Percentiles rank a stretch among this genome's conserved stretches.
These are phyloP conservation scores for Lagerstroemia fauriei DNA, from an alignment of 441 rosid species.

Conservation along the genomic window DNA sequence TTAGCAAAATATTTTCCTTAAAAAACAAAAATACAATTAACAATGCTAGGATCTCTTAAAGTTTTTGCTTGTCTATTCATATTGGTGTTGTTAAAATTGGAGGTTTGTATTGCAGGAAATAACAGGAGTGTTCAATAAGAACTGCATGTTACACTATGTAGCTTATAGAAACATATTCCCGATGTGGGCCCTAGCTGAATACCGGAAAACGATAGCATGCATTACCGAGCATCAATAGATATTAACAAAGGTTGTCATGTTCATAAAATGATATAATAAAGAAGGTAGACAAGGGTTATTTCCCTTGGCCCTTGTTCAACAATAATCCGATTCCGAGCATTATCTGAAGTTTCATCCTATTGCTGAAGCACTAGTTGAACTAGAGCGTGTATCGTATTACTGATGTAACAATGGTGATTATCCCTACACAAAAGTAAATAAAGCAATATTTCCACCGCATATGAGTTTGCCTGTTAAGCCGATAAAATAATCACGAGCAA, in stretches of 20 bases:
- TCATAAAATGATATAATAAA: too few species aligned
- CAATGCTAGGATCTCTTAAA: background rate
- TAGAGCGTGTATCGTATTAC: background rate
- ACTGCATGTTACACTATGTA: slow-evolving; percentile 54
- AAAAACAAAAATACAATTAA: background rate
- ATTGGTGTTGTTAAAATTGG: background rate
- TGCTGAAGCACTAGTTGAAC: background rate
- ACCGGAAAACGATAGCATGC: slow-evolving; percentile 32
- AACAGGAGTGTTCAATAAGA: slow-evolving; percentile 52
- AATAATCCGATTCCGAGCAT: background rate
- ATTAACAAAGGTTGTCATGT: too few species aligned
- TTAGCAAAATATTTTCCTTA: background rate
- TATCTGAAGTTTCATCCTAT: background rate
- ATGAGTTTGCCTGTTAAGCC: background rate
- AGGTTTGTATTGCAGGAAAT: slow-evolving; percentile 41
- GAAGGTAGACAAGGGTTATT: slow-evolving; percentile 38
- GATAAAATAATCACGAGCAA: background rate
- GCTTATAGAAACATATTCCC: slow-evolving; percentile 52
- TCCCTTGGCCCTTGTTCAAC: too few species aligned
- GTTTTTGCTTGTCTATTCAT: background rate
- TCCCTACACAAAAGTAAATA: background rate
- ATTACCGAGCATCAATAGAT: slow-evolving; percentile 24
- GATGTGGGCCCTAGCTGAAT: slow-evolving; percentile 64
- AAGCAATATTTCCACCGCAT: background rate
- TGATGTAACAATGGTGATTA: background rate